phyloP scores from a whole-genome alignment of 192 early-diverging fungal genomes.

The Backusella luteola region DNA sequence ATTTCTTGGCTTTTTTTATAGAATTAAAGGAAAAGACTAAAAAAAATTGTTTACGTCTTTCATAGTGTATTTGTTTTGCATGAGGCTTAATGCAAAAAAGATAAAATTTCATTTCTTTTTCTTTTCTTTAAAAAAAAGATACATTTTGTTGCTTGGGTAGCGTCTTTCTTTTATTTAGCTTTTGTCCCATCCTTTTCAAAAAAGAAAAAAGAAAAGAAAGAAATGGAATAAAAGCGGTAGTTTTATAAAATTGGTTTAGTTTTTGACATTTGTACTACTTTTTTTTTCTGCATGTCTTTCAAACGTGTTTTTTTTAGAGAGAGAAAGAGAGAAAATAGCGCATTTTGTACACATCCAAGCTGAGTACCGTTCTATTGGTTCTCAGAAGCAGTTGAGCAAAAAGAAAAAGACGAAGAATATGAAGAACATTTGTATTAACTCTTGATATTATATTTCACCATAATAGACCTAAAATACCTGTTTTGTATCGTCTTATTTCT shows the following conservation, averaged over 20 bases:
- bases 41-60: not conserved
- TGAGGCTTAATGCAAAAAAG: no score
- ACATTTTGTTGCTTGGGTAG: not conserved
- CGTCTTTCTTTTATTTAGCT: no score
- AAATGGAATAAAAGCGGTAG: not conserved
- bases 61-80: no score
- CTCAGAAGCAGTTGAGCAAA: not conserved
- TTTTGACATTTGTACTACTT: slow-evolving; percentile 1
- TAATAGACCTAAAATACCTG: no score
- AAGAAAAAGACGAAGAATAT: no score
- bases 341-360: not conserved
- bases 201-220: not conserved
- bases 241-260: not conserved
- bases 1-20: not conserved
- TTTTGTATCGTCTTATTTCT: no score
- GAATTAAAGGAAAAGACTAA: not conserved
- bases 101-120: not conserved
- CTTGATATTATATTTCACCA: no score
- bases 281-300: not conserved
- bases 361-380: not conserved
- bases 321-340: not conserved
- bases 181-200: not conserved
- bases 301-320: not conserved
- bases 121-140: not conserved
- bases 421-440: no score